Base-by-base conservation (phyloP, 805 yeast species). In the Candida loeiensis region DNA sequence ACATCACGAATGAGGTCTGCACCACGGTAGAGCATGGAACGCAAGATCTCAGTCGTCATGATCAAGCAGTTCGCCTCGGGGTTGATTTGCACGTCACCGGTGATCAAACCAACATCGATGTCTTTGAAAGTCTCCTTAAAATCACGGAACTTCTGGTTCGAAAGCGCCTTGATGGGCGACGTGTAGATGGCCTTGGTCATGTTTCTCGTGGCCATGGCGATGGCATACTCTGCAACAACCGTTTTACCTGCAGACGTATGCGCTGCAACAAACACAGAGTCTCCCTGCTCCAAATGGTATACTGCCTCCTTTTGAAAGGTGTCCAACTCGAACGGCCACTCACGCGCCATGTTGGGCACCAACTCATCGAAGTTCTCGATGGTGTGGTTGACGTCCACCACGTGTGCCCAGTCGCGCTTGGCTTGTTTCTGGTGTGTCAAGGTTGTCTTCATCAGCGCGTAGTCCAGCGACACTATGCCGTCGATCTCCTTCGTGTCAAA, bases 161-260 rank as follows among this genome's bases (percentile, higher is more conserved):
- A 84, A 47, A 88, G 66, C 0, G 96, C 96, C 57, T 88, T 88
- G 50, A 88, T 88, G 15, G 99, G 99, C 0, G 97, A 90, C 0
- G 99, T 91, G 60, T 91, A 91, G 36, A 91, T 93, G 1, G 96
- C 88, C 58, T 90, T 91, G 8, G 98, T 91, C 96, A 90, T 90
- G 58, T 93, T 91, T 57, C 95, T 73, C 45, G 82, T 77, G 1
- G 98, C 95, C 95, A 91, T 83, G 3, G 98, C 96, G 60, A 91
- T 93, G 3, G 98, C 98, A 58, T 91, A 91, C 58, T 91, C 99
- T 0, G 99, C 99, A 18, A 93, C 96, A 3, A 91, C 99, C 0
- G 99, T 91, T 56, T 91, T 91, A 64, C 99, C 99, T 0, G 99
- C 99, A 3, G 98, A 91, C 0, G 99, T 91, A 61, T 91, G 99